A percentile compares a stretch with the other conserved stretches of the same genome.
These are phyloP conservation scores for Parasarocladium wereldwijsianum DNA, from an alignment of 2,329 filamentous ascomycete species.

Conservation along the genomic window DNA sequence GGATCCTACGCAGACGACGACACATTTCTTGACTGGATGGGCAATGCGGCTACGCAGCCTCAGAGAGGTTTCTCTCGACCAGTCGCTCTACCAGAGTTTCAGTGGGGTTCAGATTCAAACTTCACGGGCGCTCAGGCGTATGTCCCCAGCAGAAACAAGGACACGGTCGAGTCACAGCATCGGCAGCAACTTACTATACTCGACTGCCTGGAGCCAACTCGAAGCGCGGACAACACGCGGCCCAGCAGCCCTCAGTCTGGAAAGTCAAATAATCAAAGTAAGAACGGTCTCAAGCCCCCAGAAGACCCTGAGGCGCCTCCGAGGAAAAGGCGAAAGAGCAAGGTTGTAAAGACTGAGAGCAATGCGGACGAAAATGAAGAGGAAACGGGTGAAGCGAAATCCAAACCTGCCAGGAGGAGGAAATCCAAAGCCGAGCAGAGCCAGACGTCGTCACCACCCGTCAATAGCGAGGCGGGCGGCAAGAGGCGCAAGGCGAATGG, in stretches of 20 bases:
- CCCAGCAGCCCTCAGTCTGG: constrained; percentile 35
- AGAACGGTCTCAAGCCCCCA: constrained; percentile 6
- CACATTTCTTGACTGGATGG: constrained; percentile 27
- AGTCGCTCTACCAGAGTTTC: constrained; percentile 30
- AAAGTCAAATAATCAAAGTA: constrained; percentile 7
- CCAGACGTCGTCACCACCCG: constrained; percentile 3
- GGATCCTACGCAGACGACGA: constrained; percentile 17
- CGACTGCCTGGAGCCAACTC: constrained; percentile 39
- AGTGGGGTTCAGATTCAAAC: constrained; percentile 55
- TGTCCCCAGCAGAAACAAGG: constrained; percentile 37
- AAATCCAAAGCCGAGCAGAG: constrained; percentile 6
- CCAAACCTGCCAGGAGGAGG: constrained; percentile 7
- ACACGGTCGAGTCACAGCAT: constrained; percentile 41
- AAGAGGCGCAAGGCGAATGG: constrained; percentile 36
- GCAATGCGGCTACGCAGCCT: constrained; percentile 14
- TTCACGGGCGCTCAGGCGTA: constrained; percentile 47
- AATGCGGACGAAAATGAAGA: constrained; percentile 28
- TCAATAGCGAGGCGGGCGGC: constrained; percentile 18
- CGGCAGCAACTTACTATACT: constrained; percentile 40
- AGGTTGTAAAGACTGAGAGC: constrained; percentile 24
- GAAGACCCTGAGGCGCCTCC: constrained; percentile 26
- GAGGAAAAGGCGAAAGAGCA: constrained; percentile 41
- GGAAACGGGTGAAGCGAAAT: constrained; percentile 21
- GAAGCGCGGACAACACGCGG: constrained; percentile 44
- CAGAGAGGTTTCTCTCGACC: constrained; percentile 14